A percentile compares a stretch with the other conserved stretches of the same genome.
Evolutionary conservation across 75 land plant genomes (phyloP).

Genomic region (Selaginella moellendorffii): DNA sequence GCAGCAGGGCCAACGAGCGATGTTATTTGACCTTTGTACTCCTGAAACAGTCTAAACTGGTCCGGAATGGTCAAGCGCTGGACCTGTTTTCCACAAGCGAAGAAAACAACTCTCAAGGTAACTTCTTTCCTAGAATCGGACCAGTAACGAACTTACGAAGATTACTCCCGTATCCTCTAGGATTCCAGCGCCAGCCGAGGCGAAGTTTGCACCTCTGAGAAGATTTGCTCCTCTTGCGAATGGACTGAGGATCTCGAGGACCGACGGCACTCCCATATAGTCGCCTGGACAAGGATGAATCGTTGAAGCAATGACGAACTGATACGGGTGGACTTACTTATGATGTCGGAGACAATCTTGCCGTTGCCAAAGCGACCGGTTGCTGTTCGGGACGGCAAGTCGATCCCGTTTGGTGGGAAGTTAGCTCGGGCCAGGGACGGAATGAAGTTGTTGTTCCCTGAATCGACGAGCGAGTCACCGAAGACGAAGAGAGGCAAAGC

Average conservation of each 20-base stretch:
- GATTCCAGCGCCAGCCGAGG: constrained; percentile 58
- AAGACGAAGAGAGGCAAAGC: neutral
- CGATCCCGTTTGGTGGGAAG: constrained; percentile 24
- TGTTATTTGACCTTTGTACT: constrained; percentile 20
- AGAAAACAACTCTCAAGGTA: neutral
- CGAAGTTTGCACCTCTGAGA: constrained; percentile 38
- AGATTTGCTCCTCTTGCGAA: neutral
- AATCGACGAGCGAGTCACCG: neutral
- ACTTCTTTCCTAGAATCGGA: neutral
- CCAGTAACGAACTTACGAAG: constrained; percentile 13
- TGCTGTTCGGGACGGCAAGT: constrained; percentile 11
- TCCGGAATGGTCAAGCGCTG: constrained; percentile 17
- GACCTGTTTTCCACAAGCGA: neutral
- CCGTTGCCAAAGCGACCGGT: constrained; percentile 31
- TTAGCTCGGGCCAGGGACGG: constrained; percentile 12
- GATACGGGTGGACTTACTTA: constrained; percentile 14
- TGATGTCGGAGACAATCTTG: constrained; percentile 23
- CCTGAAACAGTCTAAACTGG: constrained; percentile 14
- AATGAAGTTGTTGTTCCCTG: constrained; percentile 2
- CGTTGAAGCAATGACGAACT: neutral
- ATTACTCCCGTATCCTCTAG: constrained; percentile 22
- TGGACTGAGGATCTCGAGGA: constrained; percentile 12
- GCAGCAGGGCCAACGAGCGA: constrained; percentile 22
- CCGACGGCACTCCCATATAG: constrained; percentile 13
- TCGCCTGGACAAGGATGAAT: constrained; percentile 12